Evolutionary conservation across 2,329 filamentous ascomycete species (phyloP).

Genomic region (Tolypocladium album): DNA sequence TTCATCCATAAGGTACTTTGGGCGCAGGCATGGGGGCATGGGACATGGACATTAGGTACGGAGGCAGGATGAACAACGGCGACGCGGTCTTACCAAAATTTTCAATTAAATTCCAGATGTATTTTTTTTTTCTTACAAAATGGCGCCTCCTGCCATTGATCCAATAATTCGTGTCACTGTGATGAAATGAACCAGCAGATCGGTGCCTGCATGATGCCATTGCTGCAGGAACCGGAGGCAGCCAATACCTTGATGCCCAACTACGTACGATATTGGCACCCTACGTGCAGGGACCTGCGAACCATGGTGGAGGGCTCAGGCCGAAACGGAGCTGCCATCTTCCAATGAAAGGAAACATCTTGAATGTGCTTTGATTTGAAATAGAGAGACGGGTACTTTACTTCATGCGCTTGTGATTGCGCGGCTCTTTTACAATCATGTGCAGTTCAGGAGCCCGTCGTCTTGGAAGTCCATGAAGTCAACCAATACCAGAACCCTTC

Average conservation of each 20-base stretch:
- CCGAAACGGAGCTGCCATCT: background rate
- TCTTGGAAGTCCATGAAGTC: background rate
- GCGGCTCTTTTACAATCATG: background rate
- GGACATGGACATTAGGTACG: too few species aligned
- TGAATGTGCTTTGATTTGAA: background rate
- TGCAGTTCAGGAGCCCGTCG: background rate
- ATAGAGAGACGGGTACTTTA: background rate
- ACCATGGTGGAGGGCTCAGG: background rate
- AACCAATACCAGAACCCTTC: background rate
- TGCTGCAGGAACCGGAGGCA: slow-evolving; percentile 1
- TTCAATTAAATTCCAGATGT: background rate
- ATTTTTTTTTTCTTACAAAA: background rate
- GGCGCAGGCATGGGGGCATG: background rate
- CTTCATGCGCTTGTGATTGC: background rate
- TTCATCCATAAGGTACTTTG: background rate
- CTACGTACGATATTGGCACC: background rate
- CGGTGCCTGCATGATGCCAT: background rate
- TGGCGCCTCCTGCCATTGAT: background rate
- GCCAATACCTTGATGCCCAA: slow-evolving; percentile 1
- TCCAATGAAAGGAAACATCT: background rate
- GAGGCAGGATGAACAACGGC: background rate
- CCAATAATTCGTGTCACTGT: background rate
- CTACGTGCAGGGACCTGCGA: slow-evolving; percentile 1
- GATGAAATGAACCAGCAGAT: background rate
- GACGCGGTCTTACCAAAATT: background rate